Evolutionary conservation across 2,329 filamentous ascomycete genomes (phyloP), one percentile per base, ranked within the genome.

Genomic region (Clonostachys chloroleuca): DNA sequence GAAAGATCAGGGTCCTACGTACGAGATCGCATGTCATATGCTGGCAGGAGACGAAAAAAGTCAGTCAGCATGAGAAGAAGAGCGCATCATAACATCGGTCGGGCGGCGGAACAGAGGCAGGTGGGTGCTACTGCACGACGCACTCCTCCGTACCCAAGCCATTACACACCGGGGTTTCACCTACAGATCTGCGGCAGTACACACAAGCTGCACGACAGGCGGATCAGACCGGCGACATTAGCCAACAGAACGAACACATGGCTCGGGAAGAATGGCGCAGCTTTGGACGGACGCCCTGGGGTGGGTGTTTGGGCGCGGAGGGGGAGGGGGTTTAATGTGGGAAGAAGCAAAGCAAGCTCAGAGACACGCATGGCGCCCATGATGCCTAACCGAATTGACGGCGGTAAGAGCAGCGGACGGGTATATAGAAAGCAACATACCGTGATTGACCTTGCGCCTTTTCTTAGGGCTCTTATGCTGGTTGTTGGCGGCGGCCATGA

Each of bases 11-110:
- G 42, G 34, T 41, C 40, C 16, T n/a, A 82, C 84, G 77, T 87
- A 91, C 87, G 74, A 89, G 84, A 78, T 92, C 88, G 78, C 89
- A 92, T 65, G 88, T 92, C 88, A 92, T 92, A 81, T 92, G 89
- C 87, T 91, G 24, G 13, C 18, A 33, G 17, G 58, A 49, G 50
- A 48, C 7, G 36, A 49, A 52, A 48, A 53, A 40, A 34, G 16
- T 30, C 43, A 42, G 30, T 49, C 20, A 47, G 43, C 17, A 42
- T 18, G 16, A 43, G 14, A n/a, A 39, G 36, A n/a, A 39, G 36
- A n/a, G 36, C 36, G 36, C 40, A 42, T 42, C n/a, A 20, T 40
- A 40, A 5, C 12, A n/a, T 40, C n/a, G n/a, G 37, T 40, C n/a
- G 37, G 17, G 37, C n/a, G 12, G n/a, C 17, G n/a, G 24, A 10